Base-by-base conservation (phyloP, 2,329 filamentous ascomycete genomes). In the Fusarium floridanum region DNA sequence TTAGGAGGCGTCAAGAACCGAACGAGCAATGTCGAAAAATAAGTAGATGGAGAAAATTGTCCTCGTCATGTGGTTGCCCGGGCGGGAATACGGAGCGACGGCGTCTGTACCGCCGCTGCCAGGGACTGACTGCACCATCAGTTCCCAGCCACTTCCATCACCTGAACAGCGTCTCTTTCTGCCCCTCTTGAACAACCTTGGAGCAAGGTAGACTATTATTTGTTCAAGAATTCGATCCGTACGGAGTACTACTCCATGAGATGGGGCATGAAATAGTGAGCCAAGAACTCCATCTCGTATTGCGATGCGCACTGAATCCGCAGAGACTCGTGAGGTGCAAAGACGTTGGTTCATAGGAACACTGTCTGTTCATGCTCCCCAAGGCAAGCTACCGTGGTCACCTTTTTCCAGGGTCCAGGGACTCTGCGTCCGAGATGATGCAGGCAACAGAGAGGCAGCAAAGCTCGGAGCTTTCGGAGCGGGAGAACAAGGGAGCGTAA, bases 111-210 rank as follows among this genome's bases (percentile, higher is more conserved):
- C 61, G 17, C 48, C 48, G 50, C 59, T 41, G 61, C 66, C 53
- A 72, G 45, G 65, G 37, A n/a, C 32, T 73, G 41, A 14, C 36
- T 41, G 39, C 32, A 29, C 57, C 22, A 60, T 41, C 56, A 59
- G 60, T 50, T 32, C 27, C 22, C 9, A 62, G 43, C 66, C 68
- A 67, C 70, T 66, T 61, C 16, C 10, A 29, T 53, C 45, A 62
- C 22, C 67, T 63, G 57, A 61, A 67, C 63, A 36, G 48, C 8
- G 17, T 36, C 16, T 20, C 59, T 32, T 37, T 37, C 60, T 60
- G 24, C 67, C 39, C 48, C 67, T 70, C 56, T 27, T 41, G 24
- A 41, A 36, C 20, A 65, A 14, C 43, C n/a, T 36, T 61, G 43
- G 45, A 55, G 34, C 22, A 36, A 59, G 29, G 24, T 17, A 32